Base-by-base conservation (phyloP, 176 grass and related monocot species). In the Pontederia crassipes region DNA sequence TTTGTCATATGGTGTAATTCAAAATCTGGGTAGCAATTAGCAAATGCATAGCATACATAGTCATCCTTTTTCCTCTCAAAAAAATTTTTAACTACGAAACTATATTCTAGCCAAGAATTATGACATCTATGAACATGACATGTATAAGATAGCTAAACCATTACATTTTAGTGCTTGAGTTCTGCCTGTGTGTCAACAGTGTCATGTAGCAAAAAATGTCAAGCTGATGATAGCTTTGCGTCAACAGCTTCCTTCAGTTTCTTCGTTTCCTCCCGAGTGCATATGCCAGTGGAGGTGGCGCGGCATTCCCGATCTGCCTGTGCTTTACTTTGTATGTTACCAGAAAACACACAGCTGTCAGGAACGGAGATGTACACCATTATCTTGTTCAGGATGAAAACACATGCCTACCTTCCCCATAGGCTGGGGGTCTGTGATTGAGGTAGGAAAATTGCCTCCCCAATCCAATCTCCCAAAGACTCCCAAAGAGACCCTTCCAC, bases 401-500 rank as follows among this genome's bases (percentile, higher is more conserved):
- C 86, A 95, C 90, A 89, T 95, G 46, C 90, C 90, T 8, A 95
- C 90, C 74, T 89, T 95, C 2, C 86, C 74, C 86, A 95, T 95
- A n/a, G 90, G 86, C 74, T 95, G 90, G 48, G 90, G 80, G 83
- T 95, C 82, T 2, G 90, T 95, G 11, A 97, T 79, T 20, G 93
- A 98, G 49, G 93, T 98, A 45, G 93, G 93, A 61, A 98, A 98
- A 63, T 98, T 98, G 4, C 93, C 93, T 68, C 92, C 93, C 93
- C 93, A 98, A 46, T 98, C 93, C 71, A 98, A 57, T 52, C 93
- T 87, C n/a, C 93, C 93, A 16, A 70, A 98, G n/a, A 98, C 93
- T 87, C n/a, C 93, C 93, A 16, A 70, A 98, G n/a, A 98, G 65
- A 2, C 93, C 93, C 73, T 98, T 98, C 93, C 93, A 98, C 59